Evolutionary conservation across 1,284 basidiomycete species (phyloP).

Genomic region (Rhodotorula sp.): DNA sequence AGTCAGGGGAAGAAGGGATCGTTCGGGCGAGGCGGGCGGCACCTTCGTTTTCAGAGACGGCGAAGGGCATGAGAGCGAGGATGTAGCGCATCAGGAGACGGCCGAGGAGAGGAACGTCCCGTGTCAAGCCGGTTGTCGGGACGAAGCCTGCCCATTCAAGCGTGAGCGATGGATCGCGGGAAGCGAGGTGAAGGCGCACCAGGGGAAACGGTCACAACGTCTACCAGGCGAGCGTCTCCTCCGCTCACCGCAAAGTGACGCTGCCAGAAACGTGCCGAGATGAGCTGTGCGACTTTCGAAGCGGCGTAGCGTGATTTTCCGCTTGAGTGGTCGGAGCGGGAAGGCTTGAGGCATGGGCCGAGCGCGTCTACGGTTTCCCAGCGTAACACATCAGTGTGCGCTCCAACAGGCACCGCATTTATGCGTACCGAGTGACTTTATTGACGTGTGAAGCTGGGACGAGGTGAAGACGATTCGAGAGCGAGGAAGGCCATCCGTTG

Average conservation of each 20-base stretch:
- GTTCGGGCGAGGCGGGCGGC: background rate
- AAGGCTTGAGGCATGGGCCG: background rate
- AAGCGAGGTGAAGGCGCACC: constrained; percentile 3
- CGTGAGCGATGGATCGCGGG: too few relatives aligned
- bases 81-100: constrained; percentile 13
- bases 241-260: background rate
- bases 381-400: background rate
- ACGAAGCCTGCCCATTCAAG: constrained; percentile 21
- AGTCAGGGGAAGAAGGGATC: background rate
- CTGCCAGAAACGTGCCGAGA: background rate
- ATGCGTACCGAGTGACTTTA: background rate
- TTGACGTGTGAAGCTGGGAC: constrained; percentile 8
- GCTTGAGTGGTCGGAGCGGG: background rate
- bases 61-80: constrained; percentile 21
- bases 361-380: constrained; percentile 9
- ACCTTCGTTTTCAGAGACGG: constrained; percentile 16
- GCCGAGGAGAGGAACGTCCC: background rate
- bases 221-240: background rate
- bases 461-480: constrained; percentile 23
- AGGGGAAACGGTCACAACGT: constrained; percentile 27
- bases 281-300: constrained; percentile 14
- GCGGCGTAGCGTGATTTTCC: constrained; percentile 18
- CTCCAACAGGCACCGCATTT: too few relatives aligned
- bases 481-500: too few relatives aligned
- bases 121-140: constrained; percentile 15